Conservation (phyloP, 352 stramenopile species). For the Phytophthora pisi region DNA sequence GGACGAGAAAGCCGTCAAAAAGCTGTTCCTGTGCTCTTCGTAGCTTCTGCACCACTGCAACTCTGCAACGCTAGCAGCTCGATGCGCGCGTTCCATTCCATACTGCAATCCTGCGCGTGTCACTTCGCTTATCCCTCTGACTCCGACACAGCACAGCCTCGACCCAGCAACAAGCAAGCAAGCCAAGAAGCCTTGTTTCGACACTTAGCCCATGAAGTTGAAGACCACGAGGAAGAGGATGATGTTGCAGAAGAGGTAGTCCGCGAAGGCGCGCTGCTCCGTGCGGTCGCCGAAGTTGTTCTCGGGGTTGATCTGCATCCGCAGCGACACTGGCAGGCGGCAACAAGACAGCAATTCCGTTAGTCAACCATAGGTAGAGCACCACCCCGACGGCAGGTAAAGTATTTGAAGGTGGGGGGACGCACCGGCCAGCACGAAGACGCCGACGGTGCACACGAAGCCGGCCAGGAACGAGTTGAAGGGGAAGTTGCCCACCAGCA, state of each 20-base stretch:
- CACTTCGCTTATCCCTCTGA: background rate
- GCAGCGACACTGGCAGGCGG: constrained; percentile 70
- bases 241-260: constrained; percentile 94
- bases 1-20: background rate
- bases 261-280: constrained; percentile 87
- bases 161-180: background rate
- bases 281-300: constrained; percentile 86
- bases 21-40: background rate
- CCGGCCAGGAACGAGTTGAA: constrained; percentile 94
- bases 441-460: constrained; percentile 90
- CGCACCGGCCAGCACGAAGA: constrained; percentile 89
- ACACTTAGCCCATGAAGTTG: constrained; percentile 92
- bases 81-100: background rate
- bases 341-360: background rate
- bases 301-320: constrained; percentile 91
- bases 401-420: background rate
- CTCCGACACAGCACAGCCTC: background rate
- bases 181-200: background rate
- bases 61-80: background rate
- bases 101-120: background rate
- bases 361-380: background rate
- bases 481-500: constrained; percentile 89
- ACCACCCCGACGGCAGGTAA: background rate
- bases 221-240: constrained; percentile 93
- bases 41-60: background rate